Conservation (phyloP, 2,329 filamentous ascomycete genomes). For the Colletotrichum melonis region DNA sequence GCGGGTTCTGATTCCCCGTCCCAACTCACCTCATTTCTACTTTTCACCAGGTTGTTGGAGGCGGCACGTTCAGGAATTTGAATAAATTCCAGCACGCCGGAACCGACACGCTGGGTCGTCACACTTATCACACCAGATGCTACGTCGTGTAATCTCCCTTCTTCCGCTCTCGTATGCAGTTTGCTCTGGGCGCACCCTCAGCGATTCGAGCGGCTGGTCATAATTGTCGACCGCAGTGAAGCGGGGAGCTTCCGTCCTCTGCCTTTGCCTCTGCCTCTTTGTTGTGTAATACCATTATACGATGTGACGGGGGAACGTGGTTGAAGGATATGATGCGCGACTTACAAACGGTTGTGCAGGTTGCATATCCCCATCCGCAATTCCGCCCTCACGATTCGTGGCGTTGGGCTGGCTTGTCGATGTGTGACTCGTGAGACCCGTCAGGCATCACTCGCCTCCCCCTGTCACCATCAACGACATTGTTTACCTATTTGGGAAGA, state of each 20-base stretch:
- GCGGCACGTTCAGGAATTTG: neutral
- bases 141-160: conserved; percentile 13
- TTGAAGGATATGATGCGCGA: neutral
- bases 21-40: neutral
- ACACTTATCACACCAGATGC: conserved; percentile 17
- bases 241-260: neutral
- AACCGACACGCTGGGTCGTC: neutral
- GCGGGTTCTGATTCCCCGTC: neutral
- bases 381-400: neutral
- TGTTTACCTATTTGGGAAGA: neutral
- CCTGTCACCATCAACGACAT: neutral
- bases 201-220: neutral
- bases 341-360: neutral
- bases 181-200: conserved; percentile 3
- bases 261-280: neutral
- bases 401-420: neutral
- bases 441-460: neutral
- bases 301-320: neutral
- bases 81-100: neutral
- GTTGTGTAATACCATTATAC: neutral
- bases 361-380: neutral
- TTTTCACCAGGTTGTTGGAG: neutral
- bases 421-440: neutral
- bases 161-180: neutral
- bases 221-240: neutral